Evolutionary conservation across 805 yeast species (phyloP).

Genomic region (Kluyveromyces wickerhamii): DNA sequence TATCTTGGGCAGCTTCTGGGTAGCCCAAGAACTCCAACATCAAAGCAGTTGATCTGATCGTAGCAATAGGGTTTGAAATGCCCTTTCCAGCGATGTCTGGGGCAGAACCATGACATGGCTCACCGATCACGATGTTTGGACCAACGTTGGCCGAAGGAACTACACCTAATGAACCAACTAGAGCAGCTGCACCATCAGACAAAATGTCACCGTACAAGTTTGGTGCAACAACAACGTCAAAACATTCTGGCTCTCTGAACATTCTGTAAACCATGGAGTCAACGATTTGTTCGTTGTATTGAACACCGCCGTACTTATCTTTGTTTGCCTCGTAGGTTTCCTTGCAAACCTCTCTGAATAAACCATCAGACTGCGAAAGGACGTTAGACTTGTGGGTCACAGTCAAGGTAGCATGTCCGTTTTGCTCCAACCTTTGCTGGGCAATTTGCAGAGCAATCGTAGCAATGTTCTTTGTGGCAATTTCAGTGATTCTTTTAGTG

Average conservation of each 20-base stretch:
- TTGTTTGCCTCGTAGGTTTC: constrained; percentile 42
- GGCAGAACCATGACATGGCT: constrained; percentile 98
- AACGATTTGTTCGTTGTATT: constrained; percentile 89
- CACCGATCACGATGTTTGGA: constrained; percentile 92
- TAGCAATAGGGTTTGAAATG: constrained; percentile 94
- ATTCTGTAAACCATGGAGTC: constrained; percentile 98
- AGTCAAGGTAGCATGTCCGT: constrained; percentile 56
- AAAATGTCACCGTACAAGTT: constrained; percentile 96
- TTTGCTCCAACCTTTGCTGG: constrained; percentile 73
- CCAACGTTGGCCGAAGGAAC: constrained; percentile 99
- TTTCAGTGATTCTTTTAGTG: constrained; percentile 88
- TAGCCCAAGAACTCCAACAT: constrained; percentile 96
- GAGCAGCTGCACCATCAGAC: constrained; percentile 97
- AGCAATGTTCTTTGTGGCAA: constrained; percentile 80
- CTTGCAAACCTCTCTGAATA: constrained; percentile 78
- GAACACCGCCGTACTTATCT: constrained; percentile 50
- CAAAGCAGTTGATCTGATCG: constrained; percentile 83
- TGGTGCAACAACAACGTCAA: constrained; percentile 98
- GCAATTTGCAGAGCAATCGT: constrained; percentile 91
- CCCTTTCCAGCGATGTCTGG: constrained; percentile 97
- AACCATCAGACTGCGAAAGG: constrained; percentile 84
- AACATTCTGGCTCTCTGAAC: constrained; percentile 97
- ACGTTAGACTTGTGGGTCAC: constrained; percentile 97
- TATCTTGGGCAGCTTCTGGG: constrained; percentile 81
- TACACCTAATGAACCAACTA: constrained; percentile 95